A percentile compares a stretch with the other conserved stretches of the same genome.
Conservation (phyloP, 2,329 filamentous ascomycete genomes). For the Calonectria leucothoes region DNA sequence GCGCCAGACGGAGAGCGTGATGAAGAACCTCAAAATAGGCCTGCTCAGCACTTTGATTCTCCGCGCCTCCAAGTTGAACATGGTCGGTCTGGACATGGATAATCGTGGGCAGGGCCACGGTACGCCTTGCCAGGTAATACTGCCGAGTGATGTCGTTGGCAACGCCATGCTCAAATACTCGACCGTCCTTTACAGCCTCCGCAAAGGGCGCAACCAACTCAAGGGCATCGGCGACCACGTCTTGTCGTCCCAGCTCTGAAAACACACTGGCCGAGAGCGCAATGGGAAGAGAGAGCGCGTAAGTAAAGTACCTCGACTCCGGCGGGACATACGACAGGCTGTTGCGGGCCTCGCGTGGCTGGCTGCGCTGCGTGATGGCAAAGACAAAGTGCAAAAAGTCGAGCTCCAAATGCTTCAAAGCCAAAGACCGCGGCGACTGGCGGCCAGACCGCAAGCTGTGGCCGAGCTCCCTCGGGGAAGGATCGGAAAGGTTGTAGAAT, state of each 20-base stretch:
- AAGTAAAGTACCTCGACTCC: slow-evolving; percentile 19
- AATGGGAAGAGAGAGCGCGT: slow-evolving; percentile 19
- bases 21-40: slow-evolving; percentile 16
- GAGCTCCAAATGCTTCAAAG: slow-evolving; percentile 19
- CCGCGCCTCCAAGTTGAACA: neutral
- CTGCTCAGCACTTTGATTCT: neutral
- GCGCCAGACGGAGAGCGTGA: slow-evolving; percentile 22
- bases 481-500: slow-evolving; percentile 24
- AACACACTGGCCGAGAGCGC: neutral
- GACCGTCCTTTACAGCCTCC: neutral
- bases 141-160: slow-evolving; percentile 16
- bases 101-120: slow-evolving; percentile 7
- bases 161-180: neutral
- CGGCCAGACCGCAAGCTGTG: neutral
- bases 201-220: slow-evolving; percentile 4
- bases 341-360: slow-evolving; percentile 8
- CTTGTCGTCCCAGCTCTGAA: neutral
- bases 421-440: slow-evolving; percentile 16
- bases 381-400: slow-evolving; percentile 23
- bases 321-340: slow-evolving; percentile 11
- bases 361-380: neutral
- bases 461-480: neutral
- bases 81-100: neutral
- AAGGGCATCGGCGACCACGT: slow-evolving; percentile 16
- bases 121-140: slow-evolving; percentile 1